Conservation (phyloP, 441 rosid genomes). For the Arabidopsis hybrid region DNA sequence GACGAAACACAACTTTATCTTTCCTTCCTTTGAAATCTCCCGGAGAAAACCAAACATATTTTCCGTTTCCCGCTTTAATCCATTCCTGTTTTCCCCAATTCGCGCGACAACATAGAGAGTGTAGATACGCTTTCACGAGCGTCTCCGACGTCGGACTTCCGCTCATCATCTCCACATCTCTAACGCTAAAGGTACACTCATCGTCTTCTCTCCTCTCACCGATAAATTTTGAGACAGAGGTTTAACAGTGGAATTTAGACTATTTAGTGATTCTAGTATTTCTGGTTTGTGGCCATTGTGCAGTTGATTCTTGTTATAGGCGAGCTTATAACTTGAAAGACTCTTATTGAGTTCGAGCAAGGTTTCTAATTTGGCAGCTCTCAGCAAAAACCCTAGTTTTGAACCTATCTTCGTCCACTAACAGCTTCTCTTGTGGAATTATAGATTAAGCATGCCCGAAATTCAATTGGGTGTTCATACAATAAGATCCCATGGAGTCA, state of each 20-base stretch:
- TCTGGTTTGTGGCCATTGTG: neutral
- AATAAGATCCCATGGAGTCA: conserved; percentile 73
- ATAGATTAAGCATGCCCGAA: conserved; percentile 62
- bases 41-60: conserved; percentile 10
- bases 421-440: neutral
- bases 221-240: neutral
- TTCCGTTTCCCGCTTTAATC: conserved; percentile 32
- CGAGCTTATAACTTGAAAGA: conserved; percentile 1
- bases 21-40: conserved; percentile 14
- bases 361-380: neutral
- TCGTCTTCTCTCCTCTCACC: neutral
- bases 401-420: neutral
- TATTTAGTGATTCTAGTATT: neutral
- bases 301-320: neutral
- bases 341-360: neutral
- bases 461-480: conserved; percentile 73
- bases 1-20: conserved; percentile 18
- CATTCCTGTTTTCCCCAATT: conserved; percentile 8
- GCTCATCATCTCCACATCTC: conserved; percentile 10
- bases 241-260: conserved; percentile 7
- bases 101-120: neutral
- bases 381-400: neutral
- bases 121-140: conserved; percentile 1
- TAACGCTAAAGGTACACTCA: conserved; percentile 37
- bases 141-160: neutral